phyloP scores from a whole-genome alignment of 192 early-diverging fungal genomes.

The Kappamyces sp. region DNA sequence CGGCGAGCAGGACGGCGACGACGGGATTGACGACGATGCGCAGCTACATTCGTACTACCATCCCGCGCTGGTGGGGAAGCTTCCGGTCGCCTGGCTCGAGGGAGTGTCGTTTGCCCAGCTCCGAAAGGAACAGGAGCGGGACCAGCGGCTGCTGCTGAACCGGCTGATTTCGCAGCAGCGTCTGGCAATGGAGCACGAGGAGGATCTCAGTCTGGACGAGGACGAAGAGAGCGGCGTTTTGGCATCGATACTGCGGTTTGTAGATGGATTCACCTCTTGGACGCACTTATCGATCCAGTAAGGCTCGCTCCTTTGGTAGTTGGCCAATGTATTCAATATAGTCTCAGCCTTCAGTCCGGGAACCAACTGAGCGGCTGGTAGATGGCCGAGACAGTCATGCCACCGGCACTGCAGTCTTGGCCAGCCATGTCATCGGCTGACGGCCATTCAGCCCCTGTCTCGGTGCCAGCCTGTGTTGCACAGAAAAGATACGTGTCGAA shows the following conservation, averaged over 20 bases:
- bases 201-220: slow-evolving; percentile 1
- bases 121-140: slow-evolving; percentile 20
- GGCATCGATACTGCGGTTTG: slow-evolving; percentile 19
- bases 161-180: slow-evolving; percentile 27
- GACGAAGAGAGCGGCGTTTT: neutral
- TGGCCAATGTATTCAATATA: too few species aligned
- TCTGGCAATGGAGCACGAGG: slow-evolving; percentile 1
- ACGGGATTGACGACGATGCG: slow-evolving; percentile 31
- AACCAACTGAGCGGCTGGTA: too few species aligned
- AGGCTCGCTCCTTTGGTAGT: too few species aligned
- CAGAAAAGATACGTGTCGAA: too few species aligned
- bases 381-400: too few species aligned
- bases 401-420: too few species aligned
- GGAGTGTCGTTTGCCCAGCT: slow-evolving; percentile 22
- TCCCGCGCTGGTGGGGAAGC: slow-evolving; percentile 45
- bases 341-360: too few species aligned
- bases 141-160: slow-evolving; percentile 25
- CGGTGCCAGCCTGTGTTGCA: too few species aligned
- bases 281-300: slow-evolving; percentile 28
- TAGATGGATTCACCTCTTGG: slow-evolving; percentile 35
- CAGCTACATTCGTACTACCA: slow-evolving; percentile 45
- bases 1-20: slow-evolving; percentile 31
- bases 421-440: too few species aligned
- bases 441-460: too few species aligned
- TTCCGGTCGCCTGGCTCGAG: slow-evolving; percentile 43